Percentiles rank a stretch among this genome's conserved stretches.
Evolutionary conservation across 2,329 filamentous ascomycete species (phyloP).

Genomic region (Talaromyces islandicus): DNA sequence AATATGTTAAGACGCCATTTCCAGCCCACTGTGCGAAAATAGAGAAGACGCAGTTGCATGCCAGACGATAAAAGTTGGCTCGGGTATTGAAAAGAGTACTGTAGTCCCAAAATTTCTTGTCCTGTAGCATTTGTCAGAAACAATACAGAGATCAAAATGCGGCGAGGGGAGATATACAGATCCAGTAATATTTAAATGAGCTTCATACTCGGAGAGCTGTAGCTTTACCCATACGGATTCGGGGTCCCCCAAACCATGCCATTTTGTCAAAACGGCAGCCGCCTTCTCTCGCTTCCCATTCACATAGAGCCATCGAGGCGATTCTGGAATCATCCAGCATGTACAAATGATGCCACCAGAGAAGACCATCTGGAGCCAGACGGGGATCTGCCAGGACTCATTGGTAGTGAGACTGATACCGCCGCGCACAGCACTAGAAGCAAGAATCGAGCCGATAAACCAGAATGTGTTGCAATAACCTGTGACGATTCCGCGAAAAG

Average conservation of each 20-base stretch:
- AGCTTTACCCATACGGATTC: conserved; percentile 35
- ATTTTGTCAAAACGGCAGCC: conserved; percentile 31
- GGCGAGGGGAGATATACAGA: conserved; percentile 17
- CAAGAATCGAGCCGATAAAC: neutral
- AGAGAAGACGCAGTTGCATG: conserved; percentile 24
- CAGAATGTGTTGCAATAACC: neutral
- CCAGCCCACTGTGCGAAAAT: conserved; percentile 37
- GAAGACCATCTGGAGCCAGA: conserved; percentile 12
- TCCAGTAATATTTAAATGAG: conserved; percentile 23
- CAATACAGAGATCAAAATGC: too few relatives aligned
- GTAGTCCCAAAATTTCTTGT: conserved; percentile 58
- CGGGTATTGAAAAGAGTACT: conserved; percentile 47
- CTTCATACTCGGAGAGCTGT: conserved; percentile 36
- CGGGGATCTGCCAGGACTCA: conserved; percentile 7
- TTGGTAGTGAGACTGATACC: neutral
- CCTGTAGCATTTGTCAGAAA: too few relatives aligned
- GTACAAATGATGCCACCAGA: conserved; percentile 3
- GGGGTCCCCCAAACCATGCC: conserved; percentile 38
- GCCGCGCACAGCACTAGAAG: neutral
- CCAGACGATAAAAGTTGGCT: conserved; percentile 44
- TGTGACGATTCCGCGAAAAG: neutral
- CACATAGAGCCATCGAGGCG: conserved; percentile 19
- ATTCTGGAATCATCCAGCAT: conserved; percentile 20
- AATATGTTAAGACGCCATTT: conserved; percentile 13
- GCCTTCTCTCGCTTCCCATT: conserved; percentile 14